Base-by-base conservation (phyloP, 371 early-diverging fungal species). In the Mucor indicus region DNA sequence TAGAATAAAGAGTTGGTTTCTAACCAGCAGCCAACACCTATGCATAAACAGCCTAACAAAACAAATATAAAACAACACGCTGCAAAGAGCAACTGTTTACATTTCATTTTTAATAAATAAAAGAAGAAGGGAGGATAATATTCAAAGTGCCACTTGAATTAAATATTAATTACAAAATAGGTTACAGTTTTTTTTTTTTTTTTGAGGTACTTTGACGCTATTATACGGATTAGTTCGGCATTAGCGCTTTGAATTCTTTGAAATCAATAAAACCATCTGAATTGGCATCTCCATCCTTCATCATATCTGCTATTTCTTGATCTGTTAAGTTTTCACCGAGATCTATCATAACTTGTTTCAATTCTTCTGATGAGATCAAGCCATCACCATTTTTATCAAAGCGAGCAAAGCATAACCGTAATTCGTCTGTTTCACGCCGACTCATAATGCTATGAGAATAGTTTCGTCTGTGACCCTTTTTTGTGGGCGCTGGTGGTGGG, bases 231-330 rank as follows among this genome's bases (percentile, higher is more conserved):
- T n/a, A n/a, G n/a, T n/a, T n/a, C n/a, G 72, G 75, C 65, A 86
- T 71, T 6, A 89, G 64, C 4, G 75, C 65, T 33, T 77, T 64
- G 51, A 89, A 81, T 48, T 81, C 83, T 12, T 72, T 67, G 53
- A 79, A 74, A 37, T 75, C 72, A 51, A 81, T 68, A 44, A 62
- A 77, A 3, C 87, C 89, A 58, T 88, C 86, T 2, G 80, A 80
- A 52, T 90, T 86, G 22, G 72, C 62, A 60, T 89, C 91, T 4
- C 86, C 90, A 55, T 89, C 89, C 11, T 81, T 77, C 58, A 92
- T 89, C 91, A 92, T 90, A 45, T 87, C 90, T 43, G 79, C 79
- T 21, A 92, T 59, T 48, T 91, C 91, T 48, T 85, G 79, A 27
- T 84, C 81, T 8, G 79, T 83, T 49, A 91, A 50, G 21, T 75